Evolutionary conservation across 306 rosid species (phyloP), one percentile per base, ranked within the genome.

Genomic region (Clitoria ternatea): DNA sequence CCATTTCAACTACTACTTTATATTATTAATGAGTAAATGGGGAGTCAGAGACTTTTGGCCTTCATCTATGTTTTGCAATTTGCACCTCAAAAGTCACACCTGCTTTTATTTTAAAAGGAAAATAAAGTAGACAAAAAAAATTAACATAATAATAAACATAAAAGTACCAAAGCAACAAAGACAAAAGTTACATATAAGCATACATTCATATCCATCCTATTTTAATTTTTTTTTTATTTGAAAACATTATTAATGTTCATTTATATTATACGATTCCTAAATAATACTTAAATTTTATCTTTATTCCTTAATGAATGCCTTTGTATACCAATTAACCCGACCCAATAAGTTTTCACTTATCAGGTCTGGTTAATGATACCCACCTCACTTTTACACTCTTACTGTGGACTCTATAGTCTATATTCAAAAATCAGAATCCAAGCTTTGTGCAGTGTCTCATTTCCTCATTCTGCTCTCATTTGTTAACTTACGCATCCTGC

Each of bases 31-130:
- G 63, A 52, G 49, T 45, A 71, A 83, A 75, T 70, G 69, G 63
- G 68, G 22, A 54, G 36, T 75, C 74, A 75, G 82, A 69, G 73
- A 37, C 74, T 72, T 82, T 78, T 59, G 73, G 77, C 70, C 66
- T 68, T 70, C 79, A 72, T 77, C 64, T 65, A 67, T 75, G 79
- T 79, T 80, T 66, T 72, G 56, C 74, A 61, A 72, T 78, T 60
- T 72, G 66, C 73, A 68, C 78, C 83, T 82, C 45, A 73, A 85
- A 85, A 83, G 79, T 59, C 80, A 72, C 87, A 74, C 75, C 82
- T 29, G 8, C 77, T 63, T 68, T 65, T 72, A 55, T 35, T 64
- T 24, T 79, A 44, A 17, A 80, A 40, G 32, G 26, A 47, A 39
- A 60, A 72, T 40, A 74, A 84, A 69, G 74, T 30, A 13, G 19